These are phyloP conservation scores for Dysphania ambrosioides DNA, from an alignment of 148 eudicot species.

Conservation along the genomic window DNA sequence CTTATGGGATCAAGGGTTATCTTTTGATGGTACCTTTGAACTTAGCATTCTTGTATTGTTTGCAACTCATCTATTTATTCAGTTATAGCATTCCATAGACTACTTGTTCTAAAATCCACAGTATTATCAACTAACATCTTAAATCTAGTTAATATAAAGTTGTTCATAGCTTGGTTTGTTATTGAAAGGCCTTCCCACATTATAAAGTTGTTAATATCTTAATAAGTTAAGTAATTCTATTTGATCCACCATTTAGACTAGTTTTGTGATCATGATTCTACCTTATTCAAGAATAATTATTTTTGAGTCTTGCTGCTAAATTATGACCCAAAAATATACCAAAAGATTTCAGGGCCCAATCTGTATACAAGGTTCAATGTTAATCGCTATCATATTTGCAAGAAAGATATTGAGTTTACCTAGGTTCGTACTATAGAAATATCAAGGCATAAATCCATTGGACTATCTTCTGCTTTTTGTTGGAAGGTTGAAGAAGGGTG, in stretches of 20 bases:
- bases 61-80: neutral
- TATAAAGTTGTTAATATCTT: neutral
- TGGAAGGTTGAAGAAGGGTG: constrained; percentile 55
- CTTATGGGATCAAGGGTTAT: too few species aligned
- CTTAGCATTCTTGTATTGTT: neutral
- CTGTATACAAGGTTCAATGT: constrained; percentile 48
- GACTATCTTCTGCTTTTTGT: constrained; percentile 69
- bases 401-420: constrained; percentile 66
- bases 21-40: too few species aligned
- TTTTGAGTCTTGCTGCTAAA: constrained; percentile 47
- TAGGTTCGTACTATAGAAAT: constrained; percentile 94
- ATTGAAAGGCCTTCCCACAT: neutral
- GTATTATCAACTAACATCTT: neutral
- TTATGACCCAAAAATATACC: constrained; percentile 75
- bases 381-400: constrained; percentile 76
- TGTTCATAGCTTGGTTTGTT: neutral
- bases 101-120: neutral
- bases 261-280: neutral
- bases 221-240: neutral
- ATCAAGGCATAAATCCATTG: constrained; percentile 57
- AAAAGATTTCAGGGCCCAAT: constrained; percentile 63
- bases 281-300: neutral
- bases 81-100: neutral
- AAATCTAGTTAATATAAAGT: neutral
- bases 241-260: neutral